Evolutionary conservation across 2,329 filamentous ascomycete species (phyloP).

Genomic region (Paraphoma chrysanthemicola): DNA sequence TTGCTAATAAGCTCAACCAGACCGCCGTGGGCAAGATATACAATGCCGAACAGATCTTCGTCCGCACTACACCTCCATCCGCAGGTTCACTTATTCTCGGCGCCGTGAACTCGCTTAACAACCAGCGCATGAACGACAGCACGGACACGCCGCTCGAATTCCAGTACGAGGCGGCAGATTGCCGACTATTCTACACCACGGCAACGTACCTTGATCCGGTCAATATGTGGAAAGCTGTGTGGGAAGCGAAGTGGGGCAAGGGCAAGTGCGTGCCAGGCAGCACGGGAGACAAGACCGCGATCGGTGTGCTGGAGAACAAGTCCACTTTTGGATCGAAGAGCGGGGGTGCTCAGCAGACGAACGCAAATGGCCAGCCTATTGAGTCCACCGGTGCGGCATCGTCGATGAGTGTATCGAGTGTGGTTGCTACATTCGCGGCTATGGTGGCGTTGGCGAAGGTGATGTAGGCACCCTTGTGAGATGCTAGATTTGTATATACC

Average conservation of each 20-base stretch:
- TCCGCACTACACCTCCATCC: constrained; percentile 7
- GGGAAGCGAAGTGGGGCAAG: constrained; percentile 25
- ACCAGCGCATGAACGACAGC: constrained; percentile 33
- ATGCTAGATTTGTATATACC: neutral
- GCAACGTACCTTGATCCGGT: constrained; percentile 57
- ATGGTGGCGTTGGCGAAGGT: neutral
- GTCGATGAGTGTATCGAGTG: neutral
- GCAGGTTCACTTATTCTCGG: constrained; percentile 5
- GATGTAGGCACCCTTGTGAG: neutral
- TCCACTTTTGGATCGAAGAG: neutral
- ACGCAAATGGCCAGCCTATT: neutral
- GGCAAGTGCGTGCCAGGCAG: constrained; percentile 23
- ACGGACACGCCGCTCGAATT: constrained; percentile 60
- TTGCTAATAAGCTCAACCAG: constrained; percentile 7
- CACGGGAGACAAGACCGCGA: constrained; percentile 18
- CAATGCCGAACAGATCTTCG: constrained; percentile 11
- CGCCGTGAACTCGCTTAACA: constrained; percentile 27
- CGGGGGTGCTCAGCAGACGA: constrained; percentile 8
- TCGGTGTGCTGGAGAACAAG: constrained; percentile 12
- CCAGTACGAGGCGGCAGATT: constrained; percentile 65
- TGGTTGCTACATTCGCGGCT: neutral
- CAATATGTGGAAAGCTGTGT: constrained; percentile 55
- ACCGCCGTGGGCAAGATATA: constrained; percentile 17
- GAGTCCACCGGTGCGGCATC: constrained; percentile 1
- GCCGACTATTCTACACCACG: constrained; percentile 64